Evolutionary conservation across 2,329 filamentous ascomycete genomes (phyloP).

Genomic region (Plenodomus lindquistii): DNA sequence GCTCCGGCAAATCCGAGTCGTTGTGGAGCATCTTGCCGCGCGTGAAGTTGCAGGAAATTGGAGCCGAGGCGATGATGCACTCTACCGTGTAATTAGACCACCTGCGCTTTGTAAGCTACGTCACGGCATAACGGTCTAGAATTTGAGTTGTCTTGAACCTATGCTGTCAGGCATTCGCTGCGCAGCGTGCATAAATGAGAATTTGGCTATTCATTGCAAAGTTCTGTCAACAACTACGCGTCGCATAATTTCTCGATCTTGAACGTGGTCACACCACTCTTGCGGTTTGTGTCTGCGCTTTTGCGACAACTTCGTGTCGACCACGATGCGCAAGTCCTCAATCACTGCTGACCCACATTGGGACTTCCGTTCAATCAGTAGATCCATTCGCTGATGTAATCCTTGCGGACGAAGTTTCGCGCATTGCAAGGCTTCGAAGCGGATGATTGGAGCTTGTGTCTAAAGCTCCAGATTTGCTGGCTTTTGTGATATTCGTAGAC

Average conservation of each 20-base stretch:
- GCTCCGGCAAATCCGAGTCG: neutral
- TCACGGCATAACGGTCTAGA: conserved; percentile 12
- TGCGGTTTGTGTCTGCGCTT: neutral
- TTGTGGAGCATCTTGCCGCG: conserved; percentile 6
- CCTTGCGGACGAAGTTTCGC: conserved; percentile 25
- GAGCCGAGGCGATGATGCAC: conserved; percentile 12
- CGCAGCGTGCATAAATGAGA: neutral
- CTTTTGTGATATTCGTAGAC: conserved; percentile 16
- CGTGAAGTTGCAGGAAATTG: conserved; percentile 9
- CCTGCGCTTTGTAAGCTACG: conserved; percentile 18
- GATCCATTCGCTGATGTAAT: conserved; percentile 2
- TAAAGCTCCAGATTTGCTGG: conserved; percentile 12
- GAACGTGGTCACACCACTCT: neutral
- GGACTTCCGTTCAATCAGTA: neutral
- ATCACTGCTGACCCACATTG: conserved; percentile 3
- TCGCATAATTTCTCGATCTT: neutral
- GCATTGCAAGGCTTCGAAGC: conserved; percentile 9
- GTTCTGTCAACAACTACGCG: conserved; percentile 5
- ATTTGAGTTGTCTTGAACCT: conserved; percentile 5
- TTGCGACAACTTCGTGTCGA: neutral
- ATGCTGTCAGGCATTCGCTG: neutral
- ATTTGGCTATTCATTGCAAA: conserved; percentile 2
- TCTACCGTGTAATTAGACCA: conserved; percentile 2
- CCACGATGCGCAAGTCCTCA: neutral
- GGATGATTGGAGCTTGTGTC: conserved; percentile 5